A percentile compares a stretch with the other conserved stretches of the same genome.
phyloP scores from a whole-genome alignment of 2,329 filamentous ascomycete species.

The Claviceps quebecensis region DNA sequence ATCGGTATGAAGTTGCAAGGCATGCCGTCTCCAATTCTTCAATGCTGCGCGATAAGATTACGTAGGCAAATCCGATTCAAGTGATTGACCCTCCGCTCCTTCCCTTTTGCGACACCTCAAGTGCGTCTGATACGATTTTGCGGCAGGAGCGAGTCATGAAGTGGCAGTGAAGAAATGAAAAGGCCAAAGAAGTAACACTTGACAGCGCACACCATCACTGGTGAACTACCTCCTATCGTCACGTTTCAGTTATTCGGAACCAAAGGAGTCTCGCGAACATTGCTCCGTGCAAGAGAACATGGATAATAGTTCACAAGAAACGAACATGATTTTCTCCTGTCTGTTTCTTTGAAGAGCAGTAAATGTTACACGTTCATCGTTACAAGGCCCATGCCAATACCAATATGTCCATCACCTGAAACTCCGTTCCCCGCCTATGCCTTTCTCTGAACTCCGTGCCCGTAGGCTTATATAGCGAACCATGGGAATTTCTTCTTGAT shows the following conservation, averaged over 20 bases:
- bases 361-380: background rate
- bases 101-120: background rate
- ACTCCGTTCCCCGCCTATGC: conserved; percentile 2
- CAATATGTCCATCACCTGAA: conserved; percentile 4
- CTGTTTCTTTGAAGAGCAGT: too few species aligned
- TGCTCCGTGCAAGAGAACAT: too few species aligned
- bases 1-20: background rate
- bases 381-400: conserved; percentile 2
- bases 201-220: too few species aligned
- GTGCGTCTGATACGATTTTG: background rate
- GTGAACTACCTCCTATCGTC: too few species aligned
- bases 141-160: background rate
- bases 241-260: too few species aligned
- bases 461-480: conserved; percentile 36
- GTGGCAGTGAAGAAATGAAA: background rate
- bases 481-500: conserved; percentile 53
- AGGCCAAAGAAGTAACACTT: too few species aligned
- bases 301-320: too few species aligned
- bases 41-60: background rate
- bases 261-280: too few species aligned
- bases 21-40: background rate
- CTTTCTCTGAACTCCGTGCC: conserved; percentile 14
- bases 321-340: too few species aligned
- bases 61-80: background rate
- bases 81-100: background rate